A percentile compares a stretch with the other conserved stretches of the same genome.
Evolutionary conservation across 2,329 filamentous ascomycete species (phyloP).

Genomic region (Claviceps cyperi): DNA sequence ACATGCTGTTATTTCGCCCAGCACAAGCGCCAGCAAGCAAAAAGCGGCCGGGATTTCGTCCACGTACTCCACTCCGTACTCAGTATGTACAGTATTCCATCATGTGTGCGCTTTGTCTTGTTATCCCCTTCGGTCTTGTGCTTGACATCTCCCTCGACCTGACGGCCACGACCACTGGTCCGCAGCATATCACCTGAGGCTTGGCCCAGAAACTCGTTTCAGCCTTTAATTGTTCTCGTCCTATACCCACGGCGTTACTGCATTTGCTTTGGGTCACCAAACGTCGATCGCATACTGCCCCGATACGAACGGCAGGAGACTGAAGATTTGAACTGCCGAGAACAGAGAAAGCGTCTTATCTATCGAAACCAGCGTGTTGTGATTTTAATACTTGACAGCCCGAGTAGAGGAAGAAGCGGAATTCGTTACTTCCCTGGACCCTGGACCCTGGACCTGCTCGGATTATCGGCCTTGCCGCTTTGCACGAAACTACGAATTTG

Average conservation of each 20-base stretch:
- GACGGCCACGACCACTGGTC: background rate
- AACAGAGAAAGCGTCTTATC: background rate
- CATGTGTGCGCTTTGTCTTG: background rate
- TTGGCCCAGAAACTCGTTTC: slow-evolving; percentile 1
- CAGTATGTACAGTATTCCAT: too few species aligned
- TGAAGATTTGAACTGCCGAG: background rate
- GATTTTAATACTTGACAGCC: background rate
- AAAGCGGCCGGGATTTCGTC: too few species aligned
- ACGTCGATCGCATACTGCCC: background rate
- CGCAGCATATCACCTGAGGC: background rate
- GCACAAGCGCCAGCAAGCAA: background rate
- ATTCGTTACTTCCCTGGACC: background rate
- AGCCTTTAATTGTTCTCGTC: background rate
- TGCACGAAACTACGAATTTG: background rate
- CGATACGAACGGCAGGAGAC: background rate
- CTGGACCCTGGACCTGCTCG: background rate
- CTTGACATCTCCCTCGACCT: background rate
- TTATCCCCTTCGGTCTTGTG: background rate
- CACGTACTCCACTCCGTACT: too few species aligned
- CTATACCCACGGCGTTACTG: background rate
- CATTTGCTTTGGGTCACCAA: background rate
- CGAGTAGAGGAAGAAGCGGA: background rate
- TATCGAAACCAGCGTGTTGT: background rate
- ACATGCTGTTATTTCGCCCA: background rate
- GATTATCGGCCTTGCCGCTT: background rate